These are phyloP conservation scores for Quercus mongolica DNA, from an alignment of 306 rosid genomes.

Conservation along the genomic window DNA sequence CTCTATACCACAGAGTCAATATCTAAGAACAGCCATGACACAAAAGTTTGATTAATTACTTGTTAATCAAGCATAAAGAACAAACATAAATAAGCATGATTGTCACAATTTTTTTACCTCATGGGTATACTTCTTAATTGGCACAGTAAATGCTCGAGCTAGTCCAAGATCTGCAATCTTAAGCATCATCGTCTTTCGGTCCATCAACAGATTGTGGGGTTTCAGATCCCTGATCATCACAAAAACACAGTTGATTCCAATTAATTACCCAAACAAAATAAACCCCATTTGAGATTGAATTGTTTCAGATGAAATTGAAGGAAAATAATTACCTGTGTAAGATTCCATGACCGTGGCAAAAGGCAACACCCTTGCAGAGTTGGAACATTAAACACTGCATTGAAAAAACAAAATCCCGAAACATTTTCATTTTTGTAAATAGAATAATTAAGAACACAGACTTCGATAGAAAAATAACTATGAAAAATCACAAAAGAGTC, in stretches of 20 bases:
- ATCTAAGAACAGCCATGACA: conserved; percentile 39
- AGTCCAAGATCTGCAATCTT: conserved; percentile 96
- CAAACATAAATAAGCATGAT: background rate
- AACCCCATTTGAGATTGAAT: background rate
- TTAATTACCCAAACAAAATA: background rate
- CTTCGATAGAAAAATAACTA: background rate
- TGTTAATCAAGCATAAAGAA: background rate
- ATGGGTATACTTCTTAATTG: conserved; percentile 91
- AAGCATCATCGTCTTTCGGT: conserved; percentile 72
- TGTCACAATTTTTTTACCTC: conserved; percentile 40
- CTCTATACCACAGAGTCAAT: conserved; percentile 91
- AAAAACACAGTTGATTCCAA: background rate
- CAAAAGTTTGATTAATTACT: too few relatives aligned
- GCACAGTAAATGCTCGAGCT: conserved; percentile 89
- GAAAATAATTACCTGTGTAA: conserved; percentile 56
- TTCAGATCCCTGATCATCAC: conserved; percentile 61
- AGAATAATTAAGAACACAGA: background rate
- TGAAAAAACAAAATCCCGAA: background rate
- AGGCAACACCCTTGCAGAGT: conserved; percentile 95
- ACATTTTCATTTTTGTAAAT: background rate
- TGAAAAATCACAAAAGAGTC: background rate
- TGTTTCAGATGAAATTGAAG: background rate
- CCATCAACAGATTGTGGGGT: conserved; percentile 96
- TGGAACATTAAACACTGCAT: conserved; percentile 83
- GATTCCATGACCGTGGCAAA: conserved; percentile 96